These are phyloP conservation scores for Cadophora sp. DNA, from an alignment of 2,329 filamentous ascomycete species.

Conservation along the genomic window DNA sequence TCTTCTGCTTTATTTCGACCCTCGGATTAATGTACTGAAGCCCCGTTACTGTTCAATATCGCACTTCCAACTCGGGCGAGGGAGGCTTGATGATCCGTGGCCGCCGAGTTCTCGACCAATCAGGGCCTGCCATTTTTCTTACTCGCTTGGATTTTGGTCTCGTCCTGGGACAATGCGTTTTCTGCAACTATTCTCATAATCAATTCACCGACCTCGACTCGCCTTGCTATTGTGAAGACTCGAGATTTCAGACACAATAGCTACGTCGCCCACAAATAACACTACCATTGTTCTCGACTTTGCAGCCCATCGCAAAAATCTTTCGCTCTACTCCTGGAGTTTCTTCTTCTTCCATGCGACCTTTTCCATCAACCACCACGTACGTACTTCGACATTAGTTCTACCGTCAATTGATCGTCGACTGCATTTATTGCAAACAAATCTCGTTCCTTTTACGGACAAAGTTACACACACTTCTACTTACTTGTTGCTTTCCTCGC, in stretches of 20 bases:
- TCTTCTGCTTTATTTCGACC: not conserved
- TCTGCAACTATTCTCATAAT: constrained; percentile 18
- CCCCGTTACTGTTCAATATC: not conserved
- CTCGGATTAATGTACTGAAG: not conserved
- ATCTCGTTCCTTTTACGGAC: not conserved
- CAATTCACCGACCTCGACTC: constrained; percentile 17
- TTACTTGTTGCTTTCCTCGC: not conserved
- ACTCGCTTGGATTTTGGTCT: constrained; percentile 22
- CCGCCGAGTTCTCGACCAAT: constrained; percentile 12
- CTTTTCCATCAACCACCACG: constrained; percentile 18
- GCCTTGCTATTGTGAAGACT: constrained; percentile 7
- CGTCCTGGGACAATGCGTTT: constrained; percentile 16
- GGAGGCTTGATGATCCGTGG: constrained; percentile 15
- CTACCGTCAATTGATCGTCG: constrained; percentile 8
- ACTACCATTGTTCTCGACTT: not conserved
- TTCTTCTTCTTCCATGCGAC: constrained; percentile 16
- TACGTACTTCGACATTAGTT: constrained; percentile 10
- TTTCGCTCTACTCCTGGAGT: constrained; percentile 1
- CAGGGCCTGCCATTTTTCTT: constrained; percentile 4
- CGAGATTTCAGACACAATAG: constrained; percentile 3
- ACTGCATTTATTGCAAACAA: constrained; percentile 13
- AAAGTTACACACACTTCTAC: constrained; percentile 3
- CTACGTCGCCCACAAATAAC: constrained; percentile 9
- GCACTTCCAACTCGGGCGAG: not conserved
- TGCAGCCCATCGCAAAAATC: constrained; percentile 4